A percentile compares a stretch with the other conserved stretches of the same genome.
These are phyloP conservation scores for Chaetomiaceae sp. DNA, from an alignment of 2,329 filamentous ascomycete species.

Conservation along the genomic window DNA sequence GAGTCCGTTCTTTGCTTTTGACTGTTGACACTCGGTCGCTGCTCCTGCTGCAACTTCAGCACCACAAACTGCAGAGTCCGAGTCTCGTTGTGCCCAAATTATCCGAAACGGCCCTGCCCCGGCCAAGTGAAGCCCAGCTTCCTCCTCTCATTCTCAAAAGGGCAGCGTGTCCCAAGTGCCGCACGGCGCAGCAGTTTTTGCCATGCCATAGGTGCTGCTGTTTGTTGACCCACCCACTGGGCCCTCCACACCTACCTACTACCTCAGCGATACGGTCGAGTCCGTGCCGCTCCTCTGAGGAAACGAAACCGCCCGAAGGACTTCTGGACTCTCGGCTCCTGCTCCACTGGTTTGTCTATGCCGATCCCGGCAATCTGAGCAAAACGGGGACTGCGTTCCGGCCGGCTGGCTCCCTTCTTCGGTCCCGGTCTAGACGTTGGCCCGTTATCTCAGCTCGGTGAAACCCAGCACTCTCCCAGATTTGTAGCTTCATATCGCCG, in stretches of 20 bases:
- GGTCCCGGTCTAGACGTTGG: constrained; percentile 7
- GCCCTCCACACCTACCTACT: no score
- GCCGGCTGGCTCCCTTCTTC: background rate
- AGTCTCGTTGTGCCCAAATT: constrained; percentile 8
- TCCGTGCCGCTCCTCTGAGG: background rate
- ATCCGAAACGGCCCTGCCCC: constrained; percentile 11
- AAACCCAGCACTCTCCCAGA: constrained; percentile 1
- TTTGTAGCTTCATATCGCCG: background rate
- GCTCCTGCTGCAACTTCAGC: no score
- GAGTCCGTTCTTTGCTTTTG: no score
- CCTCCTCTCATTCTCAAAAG: background rate
- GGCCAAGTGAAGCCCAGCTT: constrained; percentile 8
- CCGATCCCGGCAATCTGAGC: background rate
- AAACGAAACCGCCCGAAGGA: background rate
- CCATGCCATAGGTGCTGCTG: background rate
- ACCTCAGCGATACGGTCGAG: background rate
- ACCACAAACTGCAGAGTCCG: background rate
- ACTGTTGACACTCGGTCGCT: no score
- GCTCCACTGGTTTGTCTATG: background rate
- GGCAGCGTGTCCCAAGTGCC: constrained; percentile 3
- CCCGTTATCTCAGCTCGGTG: constrained; percentile 6
- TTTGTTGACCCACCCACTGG: background rate
- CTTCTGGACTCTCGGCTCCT: background rate
- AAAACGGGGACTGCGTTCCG: background rate
- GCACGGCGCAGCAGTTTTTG: constrained; percentile 13